Conservation (phyloP, 805 yeast genomes). For the Pichia rugopelliculosa region DNA sequence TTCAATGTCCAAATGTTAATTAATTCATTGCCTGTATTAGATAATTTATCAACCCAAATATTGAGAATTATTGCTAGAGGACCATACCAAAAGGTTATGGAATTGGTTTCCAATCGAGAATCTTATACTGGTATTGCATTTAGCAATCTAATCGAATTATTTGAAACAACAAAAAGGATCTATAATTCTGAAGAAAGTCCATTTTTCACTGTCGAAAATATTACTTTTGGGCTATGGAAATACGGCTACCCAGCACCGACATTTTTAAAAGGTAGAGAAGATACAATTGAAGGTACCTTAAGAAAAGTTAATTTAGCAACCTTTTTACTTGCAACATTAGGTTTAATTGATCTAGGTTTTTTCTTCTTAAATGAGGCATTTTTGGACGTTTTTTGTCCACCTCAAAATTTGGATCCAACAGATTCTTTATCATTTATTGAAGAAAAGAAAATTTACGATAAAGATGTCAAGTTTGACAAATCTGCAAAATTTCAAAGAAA, state of each 20-base stretch:
- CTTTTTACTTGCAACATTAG: conserved; percentile 78
- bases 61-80: conserved; percentile 64
- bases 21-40: conserved; percentile 68
- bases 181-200: conserved; percentile 65
- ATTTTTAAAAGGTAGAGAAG: conserved; percentile 53
- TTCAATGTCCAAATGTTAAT: conserved; percentile 57
- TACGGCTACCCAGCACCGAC: conserved; percentile 52
- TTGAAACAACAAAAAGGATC: conserved; percentile 67
- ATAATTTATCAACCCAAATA: conserved; percentile 75
- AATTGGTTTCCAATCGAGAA: conserved; percentile 57
- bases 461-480: background rate
- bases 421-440: conserved; percentile 26
- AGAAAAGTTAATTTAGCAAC: conserved; percentile 85
- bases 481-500: conserved; percentile 14
- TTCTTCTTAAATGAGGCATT: conserved; percentile 79
- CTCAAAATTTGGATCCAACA: conserved; percentile 46
- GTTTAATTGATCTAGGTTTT: conserved; percentile 81
- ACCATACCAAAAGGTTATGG: conserved; percentile 69
- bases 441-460: conserved; percentile 15
- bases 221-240: conserved; percentile 67
- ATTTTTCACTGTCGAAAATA: conserved; percentile 58
- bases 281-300: conserved; percentile 54
- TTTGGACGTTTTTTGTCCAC: conserved; percentile 80
- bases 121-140: conserved; percentile 60
- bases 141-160: conserved; percentile 61